Evolutionary conservation across 805 yeast genomes (phyloP).

Genomic region (Candida hungchunana): DNA sequence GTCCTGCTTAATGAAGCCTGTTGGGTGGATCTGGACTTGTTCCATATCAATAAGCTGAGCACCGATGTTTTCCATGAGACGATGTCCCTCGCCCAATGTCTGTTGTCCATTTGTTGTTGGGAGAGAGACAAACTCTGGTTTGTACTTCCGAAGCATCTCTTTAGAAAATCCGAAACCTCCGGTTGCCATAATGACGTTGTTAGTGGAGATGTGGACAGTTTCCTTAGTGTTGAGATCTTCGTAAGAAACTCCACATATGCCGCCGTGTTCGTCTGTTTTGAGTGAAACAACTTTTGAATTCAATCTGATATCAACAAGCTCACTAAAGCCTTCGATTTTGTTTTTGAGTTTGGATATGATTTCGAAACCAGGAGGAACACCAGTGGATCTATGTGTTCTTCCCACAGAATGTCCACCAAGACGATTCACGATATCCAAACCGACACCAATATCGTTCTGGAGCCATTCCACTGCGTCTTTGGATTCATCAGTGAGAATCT

Average conservation of each 20-base stretch:
- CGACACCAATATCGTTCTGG: conserved; percentile 55
- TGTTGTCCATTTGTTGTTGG: conserved; percentile 56
- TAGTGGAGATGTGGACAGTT: conserved; percentile 24
- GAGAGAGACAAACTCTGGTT: conserved; percentile 41
- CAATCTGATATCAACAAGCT: conserved; percentile 34
- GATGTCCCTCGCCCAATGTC: conserved; percentile 58
- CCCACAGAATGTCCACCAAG: conserved; percentile 80
- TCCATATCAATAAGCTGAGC: conserved; percentile 54
- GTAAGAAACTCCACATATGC: conserved; percentile 42
- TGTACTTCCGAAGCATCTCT: conserved; percentile 36
- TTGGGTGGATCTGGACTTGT: conserved; percentile 58
- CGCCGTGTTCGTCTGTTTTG: conserved; percentile 25
- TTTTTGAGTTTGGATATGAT: conserved; percentile 44
- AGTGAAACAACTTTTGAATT: conserved; percentile 37
- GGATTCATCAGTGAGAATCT: conserved; percentile 56
- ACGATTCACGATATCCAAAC: conserved; percentile 64
- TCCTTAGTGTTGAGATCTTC: conserved; percentile 26
- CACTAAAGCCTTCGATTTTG: conserved; percentile 30
- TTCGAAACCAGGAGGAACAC: conserved; percentile 57
- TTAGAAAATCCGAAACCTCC: conserved; percentile 50
- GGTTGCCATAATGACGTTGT: conserved; percentile 46
- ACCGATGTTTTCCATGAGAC: conserved; percentile 40
- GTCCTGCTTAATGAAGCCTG: conserved; percentile 49
- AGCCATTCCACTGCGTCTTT: conserved; percentile 72
- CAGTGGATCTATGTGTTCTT: conserved; percentile 75